Percentiles rank a stretch among this genome's conserved stretches.
phyloP scores from a whole-genome alignment of 345 rosid genomes.

The Diplotaxis tenuifolia region DNA sequence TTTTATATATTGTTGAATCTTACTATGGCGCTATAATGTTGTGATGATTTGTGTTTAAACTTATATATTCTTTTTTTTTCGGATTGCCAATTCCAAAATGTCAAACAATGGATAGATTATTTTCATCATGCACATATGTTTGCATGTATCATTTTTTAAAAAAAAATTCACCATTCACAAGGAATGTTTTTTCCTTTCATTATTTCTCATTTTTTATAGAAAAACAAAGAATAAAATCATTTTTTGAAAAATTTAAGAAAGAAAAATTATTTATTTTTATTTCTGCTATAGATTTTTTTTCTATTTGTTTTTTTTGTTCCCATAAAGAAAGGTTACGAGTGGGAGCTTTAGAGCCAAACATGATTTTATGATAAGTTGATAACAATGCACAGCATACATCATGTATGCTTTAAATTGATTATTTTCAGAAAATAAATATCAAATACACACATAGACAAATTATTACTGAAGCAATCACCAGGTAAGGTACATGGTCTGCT shows the following conservation, averaged over 20 bases:
- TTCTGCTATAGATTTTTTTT: too few species aligned
- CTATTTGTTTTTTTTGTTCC: too few species aligned
- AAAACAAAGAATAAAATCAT: too few species aligned
- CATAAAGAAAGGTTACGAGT: too few species aligned
- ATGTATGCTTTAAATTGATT: background rate
- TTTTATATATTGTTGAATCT: background rate
- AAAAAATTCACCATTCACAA: too few species aligned
- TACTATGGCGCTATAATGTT: background rate
- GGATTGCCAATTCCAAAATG: background rate
- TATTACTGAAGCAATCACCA: background rate
- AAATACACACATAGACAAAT: background rate
- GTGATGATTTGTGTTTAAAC: background rate
- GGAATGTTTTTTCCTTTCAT: too few species aligned
- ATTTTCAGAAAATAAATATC: background rate
- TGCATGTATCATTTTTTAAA: too few species aligned
- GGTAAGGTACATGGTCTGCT: background rate
- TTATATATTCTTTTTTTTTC: background rate
- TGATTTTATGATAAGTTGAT: background rate
- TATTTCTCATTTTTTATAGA: too few species aligned
- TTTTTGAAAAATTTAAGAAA: too few species aligned
- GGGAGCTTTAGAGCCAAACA: background rate
- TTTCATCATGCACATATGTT: background rate
- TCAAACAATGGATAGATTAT: background rate
- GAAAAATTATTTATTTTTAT: too few species aligned
- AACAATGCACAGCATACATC: background rate